Percentiles rank a stretch among this genome's conserved stretches.
Evolutionary conservation across 306 rosid species (phyloP).

Genomic region (Morella rubra): DNA sequence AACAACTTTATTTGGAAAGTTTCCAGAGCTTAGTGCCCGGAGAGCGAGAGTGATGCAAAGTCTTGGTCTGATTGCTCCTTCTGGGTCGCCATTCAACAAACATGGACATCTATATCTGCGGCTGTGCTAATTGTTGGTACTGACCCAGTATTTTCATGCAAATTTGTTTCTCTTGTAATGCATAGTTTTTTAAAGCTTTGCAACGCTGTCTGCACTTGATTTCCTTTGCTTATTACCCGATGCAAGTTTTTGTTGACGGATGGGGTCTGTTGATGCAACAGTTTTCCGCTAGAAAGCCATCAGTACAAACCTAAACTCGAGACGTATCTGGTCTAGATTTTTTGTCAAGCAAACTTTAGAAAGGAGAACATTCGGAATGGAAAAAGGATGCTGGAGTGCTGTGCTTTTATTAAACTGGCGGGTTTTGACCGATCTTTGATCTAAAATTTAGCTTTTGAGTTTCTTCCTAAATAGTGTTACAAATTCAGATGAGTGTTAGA

Average conservation of each 20-base stretch:
- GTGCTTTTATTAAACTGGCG: neutral
- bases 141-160: neutral
- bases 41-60: conserved; percentile 61
- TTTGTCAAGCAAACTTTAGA: neutral
- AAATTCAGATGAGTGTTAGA: neutral
- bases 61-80: conserved; percentile 68
- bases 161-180: neutral
- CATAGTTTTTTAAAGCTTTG: neutral
- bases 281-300: neutral
- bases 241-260: neutral
- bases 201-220: neutral
- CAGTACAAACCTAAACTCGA: neutral
- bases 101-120: conserved; percentile 7
- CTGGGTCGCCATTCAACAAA: conserved; percentile 54
- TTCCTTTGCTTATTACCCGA: neutral
- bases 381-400: neutral
- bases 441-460: neutral
- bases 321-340: neutral
- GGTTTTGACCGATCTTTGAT: neutral
- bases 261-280: neutral
- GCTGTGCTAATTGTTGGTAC: conserved; percentile 16
- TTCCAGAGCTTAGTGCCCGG: conserved; percentile 52
- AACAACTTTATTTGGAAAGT: conserved; percentile 26
- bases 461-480: neutral
- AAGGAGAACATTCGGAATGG: neutral